Percentiles rank a stretch among this genome's conserved stretches.
Evolutionary conservation across 306 rosid genomes (phyloP).

Genomic region (Mimosa pudica): DNA sequence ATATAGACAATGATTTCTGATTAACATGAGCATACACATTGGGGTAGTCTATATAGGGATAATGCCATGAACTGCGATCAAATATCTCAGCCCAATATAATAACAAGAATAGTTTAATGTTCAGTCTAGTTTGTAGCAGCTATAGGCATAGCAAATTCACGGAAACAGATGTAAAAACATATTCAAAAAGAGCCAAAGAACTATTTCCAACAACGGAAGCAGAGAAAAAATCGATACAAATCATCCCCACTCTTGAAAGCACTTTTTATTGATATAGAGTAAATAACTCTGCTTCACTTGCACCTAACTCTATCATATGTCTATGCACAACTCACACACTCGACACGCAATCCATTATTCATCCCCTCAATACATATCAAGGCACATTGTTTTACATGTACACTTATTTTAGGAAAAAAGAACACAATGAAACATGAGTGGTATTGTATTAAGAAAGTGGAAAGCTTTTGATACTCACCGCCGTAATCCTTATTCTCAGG

Average conservation of each 20-base stretch:
- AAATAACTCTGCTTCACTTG: neutral
- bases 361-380: neutral
- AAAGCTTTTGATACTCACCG: slow-evolving; percentile 46
- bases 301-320: neutral
- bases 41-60: neutral
- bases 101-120: neutral
- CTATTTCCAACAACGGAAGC: neutral
- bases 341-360: neutral
- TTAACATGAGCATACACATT: neutral
- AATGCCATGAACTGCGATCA: neutral
- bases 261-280: neutral
- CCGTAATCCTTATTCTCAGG: slow-evolving; percentile 71
- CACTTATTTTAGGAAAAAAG: neutral
- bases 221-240: neutral
- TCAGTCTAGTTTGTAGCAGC: neutral
- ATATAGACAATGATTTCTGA: neutral
- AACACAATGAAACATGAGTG: slow-evolving; percentile 11
- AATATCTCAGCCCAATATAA: neutral
- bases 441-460: neutral
- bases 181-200: neutral
- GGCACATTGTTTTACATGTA: neutral
- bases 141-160: neutral
- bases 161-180: neutral
- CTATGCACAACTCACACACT: neutral
- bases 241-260: neutral